phyloP scores from a whole-genome alignment of 306 rosid genomes.

The Casuarina cunninghamiana region DNA sequence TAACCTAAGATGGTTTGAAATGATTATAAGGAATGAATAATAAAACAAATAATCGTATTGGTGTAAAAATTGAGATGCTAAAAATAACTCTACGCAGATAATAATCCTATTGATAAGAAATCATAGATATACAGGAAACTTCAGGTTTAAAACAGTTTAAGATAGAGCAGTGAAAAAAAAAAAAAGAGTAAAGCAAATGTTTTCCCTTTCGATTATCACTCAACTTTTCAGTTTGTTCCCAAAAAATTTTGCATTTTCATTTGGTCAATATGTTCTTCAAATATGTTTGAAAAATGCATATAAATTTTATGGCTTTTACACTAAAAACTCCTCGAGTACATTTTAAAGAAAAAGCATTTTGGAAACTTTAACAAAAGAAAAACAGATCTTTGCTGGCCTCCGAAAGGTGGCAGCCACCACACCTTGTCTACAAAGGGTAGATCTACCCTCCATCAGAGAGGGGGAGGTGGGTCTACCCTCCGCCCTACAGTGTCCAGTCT shows the following conservation, averaged over 20 bases:
- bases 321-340: no score
- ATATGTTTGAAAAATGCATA: not conserved
- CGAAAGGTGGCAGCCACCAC: no score
- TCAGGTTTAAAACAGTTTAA: conserved; percentile 9
- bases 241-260: not conserved
- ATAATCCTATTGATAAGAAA: not conserved
- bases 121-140: conserved; percentile 11
- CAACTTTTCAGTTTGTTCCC: not conserved
- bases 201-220: not conserved
- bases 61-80: not conserved
- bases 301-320: no score
- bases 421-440: no score
- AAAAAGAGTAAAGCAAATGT: not conserved
- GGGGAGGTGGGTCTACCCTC: no score
- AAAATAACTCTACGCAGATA: not conserved
- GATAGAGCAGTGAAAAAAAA: not conserved
- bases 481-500: no score
- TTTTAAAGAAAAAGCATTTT: no score
- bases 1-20: not conserved
- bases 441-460: no score
- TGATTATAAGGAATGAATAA: not conserved
- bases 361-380: no score
- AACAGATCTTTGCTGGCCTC: no score
- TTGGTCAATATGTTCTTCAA: not conserved
- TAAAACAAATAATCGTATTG: not conserved